Base-by-base conservation (phyloP, 331 rosid species). In the Quercus phellos region DNA sequence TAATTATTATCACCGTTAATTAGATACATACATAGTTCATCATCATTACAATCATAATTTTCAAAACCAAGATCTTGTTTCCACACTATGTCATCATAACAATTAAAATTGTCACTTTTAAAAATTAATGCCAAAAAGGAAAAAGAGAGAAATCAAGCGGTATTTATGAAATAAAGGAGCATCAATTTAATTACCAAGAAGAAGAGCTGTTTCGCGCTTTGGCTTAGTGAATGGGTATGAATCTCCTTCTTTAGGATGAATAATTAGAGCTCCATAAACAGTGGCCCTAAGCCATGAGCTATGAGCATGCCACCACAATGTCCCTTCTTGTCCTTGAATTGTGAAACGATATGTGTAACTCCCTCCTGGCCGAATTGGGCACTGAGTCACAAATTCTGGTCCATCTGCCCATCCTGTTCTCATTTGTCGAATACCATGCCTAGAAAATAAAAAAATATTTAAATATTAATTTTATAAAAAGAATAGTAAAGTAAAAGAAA, bases 241-340 rank as follows among this genome's bases (percentile, higher is more conserved):
- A 21, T 84, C 84, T 80, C 90, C 94, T 82, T 87, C 68, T 77
- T 77, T 87, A 6, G 98, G 98, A 72, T 66, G 91, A 80, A 93
- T 83, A 56, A 93, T 76, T 35, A 93, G 82, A 2, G 94, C 92
- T 27, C 98, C 98, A 27, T 93, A 91, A 6, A 91, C 96, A 0
- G 94, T 93, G 68, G 98, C 96, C 72, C 98, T 85, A 5, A 93
- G 84, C 98, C 98, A 93, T 10, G 98, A 93, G 61, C 93, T 93
- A 55, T 93, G 98, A 69, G 98, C 96, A 22, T 93, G 98, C 98
- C 98, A 93, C 98, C 98, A 93, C 51, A 93, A 84, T 32, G 98
- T 93, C 1, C 98, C 98, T 81, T 89, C 98, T 80, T 93, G 98
- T 24, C 92, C 94, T 66, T 87, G 74, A 58, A 93, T 59, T 0